A percentile compares a stretch with the other conserved stretches of the same genome.
Evolutionary conservation across 2,329 filamentous ascomycete species (phyloP).

Genomic region (Paracoccidioides lutzii): DNA sequence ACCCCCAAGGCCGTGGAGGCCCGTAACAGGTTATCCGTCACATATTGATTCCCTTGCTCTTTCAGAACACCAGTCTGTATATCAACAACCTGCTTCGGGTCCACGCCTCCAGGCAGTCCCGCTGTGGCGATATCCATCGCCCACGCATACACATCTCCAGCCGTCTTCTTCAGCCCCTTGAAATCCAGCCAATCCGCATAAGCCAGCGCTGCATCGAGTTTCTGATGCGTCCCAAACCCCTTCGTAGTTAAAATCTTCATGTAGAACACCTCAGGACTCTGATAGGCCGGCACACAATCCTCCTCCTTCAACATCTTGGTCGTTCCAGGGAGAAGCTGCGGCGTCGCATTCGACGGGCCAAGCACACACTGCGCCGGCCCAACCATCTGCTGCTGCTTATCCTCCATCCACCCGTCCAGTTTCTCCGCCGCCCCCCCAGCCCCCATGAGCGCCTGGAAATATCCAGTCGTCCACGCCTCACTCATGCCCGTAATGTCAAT

Average conservation of each 20-base stretch:
- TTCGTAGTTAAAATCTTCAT: slow-evolving; percentile 66
- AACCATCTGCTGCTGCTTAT: slow-evolving; percentile 51
- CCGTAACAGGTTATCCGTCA: slow-evolving; percentile 62
- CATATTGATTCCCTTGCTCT: slow-evolving; percentile 38
- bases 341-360: slow-evolving; percentile 72
- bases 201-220: slow-evolving; percentile 65
- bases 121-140: slow-evolving; percentile 61
- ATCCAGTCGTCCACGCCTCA: slow-evolving; percentile 74
- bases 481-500: slow-evolving; percentile 62
- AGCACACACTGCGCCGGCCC: slow-evolving; percentile 63
- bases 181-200: slow-evolving; percentile 79
- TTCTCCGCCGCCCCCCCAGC: slow-evolving; percentile 66
- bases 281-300: slow-evolving; percentile 58
- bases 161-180: slow-evolving; percentile 52
- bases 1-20: slow-evolving; percentile 66
- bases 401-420: slow-evolving; percentile 64
- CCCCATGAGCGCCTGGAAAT: slow-evolving; percentile 70
- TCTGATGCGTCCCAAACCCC: slow-evolving; percentile 67
- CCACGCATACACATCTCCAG: slow-evolving; percentile 60
- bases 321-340: slow-evolving; percentile 45
- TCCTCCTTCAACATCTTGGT: slow-evolving; percentile 55
- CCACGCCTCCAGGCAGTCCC: slow-evolving; percentile 31
- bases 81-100: slow-evolving; percentile 43
- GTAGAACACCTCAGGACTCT: slow-evolving; percentile 63
- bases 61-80: slow-evolving; percentile 51